Percentiles rank a stretch among this genome's conserved stretches.
phyloP scores from a whole-genome alignment of 2,329 filamentous ascomycete genomes.

The Blastomyces silverae region DNA sequence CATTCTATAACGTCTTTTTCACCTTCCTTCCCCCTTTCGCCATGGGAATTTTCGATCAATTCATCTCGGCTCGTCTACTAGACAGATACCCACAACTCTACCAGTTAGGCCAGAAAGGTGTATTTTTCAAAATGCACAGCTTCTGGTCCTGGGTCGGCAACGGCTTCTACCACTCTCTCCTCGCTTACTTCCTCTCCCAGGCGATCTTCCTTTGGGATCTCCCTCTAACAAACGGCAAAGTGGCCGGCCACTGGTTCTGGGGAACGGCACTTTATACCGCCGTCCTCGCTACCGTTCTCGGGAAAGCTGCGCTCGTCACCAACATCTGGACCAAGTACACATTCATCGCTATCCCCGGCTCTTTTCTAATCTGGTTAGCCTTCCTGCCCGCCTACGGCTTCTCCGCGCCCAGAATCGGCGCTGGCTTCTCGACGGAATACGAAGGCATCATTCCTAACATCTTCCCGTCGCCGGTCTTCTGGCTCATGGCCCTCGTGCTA shows the following conservation, averaged over 20 bases:
- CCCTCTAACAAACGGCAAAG: constrained; percentile 68
- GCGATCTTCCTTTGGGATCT: constrained; percentile 77
- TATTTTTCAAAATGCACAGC: constrained; percentile 87
- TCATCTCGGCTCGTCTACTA: constrained; percentile 85
- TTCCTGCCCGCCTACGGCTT: constrained; percentile 84
- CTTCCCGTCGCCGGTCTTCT: constrained; percentile 78
- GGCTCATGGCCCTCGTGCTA: constrained; percentile 77
- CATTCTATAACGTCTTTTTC: constrained; percentile 98
- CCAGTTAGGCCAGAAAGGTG: constrained; percentile 81
- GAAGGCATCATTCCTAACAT: constrained; percentile 73
- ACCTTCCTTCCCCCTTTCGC: constrained; percentile 89
- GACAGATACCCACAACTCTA: constrained; percentile 97
- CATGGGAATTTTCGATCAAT: constrained; percentile 95
- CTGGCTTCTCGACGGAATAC: constrained; percentile 75
- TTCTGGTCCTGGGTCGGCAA: constrained; percentile 91
- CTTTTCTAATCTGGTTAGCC: constrained; percentile 81
- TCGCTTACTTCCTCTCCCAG: constrained; percentile 81
- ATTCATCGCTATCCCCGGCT: constrained; percentile 88
- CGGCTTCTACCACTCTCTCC: constrained; percentile 88
- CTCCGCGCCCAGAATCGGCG: constrained; percentile 70
- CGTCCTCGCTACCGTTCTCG: constrained; percentile 84
- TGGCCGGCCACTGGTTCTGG: constrained; percentile 96
- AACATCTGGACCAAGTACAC: constrained; percentile 99
- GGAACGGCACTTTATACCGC: constrained; percentile 90
- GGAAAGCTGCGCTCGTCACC: constrained; percentile 89